Conservation (phyloP, 257 asterid genomes). For the Nicotiana sylvestris region DNA sequence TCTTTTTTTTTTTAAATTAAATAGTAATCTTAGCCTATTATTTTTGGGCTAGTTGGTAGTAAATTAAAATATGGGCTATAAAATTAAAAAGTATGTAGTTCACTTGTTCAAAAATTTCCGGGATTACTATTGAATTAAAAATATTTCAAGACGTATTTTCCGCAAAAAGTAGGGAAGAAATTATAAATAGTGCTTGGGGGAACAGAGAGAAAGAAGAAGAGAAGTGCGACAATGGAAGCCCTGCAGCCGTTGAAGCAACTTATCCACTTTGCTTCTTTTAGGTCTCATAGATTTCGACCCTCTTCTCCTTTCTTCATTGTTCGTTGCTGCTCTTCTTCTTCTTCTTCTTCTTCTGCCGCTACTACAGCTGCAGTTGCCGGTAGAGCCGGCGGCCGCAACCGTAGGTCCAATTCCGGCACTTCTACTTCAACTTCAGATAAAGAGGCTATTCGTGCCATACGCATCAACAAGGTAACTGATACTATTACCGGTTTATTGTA, state of each 20-base stretch:
- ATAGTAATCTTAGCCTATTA: no score
- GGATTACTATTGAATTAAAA: no score
- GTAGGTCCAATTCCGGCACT: slow-evolving; percentile 41
- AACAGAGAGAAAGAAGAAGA: neutral
- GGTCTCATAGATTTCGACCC: slow-evolving; percentile 13
- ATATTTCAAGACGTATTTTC: no score
- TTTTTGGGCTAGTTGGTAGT: no score
- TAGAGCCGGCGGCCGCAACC: slow-evolving; percentile 37
- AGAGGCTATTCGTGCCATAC: slow-evolving; percentile 83
- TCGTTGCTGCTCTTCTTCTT: slow-evolving; percentile 54
- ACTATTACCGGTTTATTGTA: neutral
- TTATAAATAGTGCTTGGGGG: neutral
- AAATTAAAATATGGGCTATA: no score
- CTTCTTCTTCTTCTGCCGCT: slow-evolving; percentile 32
- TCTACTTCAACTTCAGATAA: slow-evolving; percentile 67
- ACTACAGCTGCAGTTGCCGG: slow-evolving; percentile 24
- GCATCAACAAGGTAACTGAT: slow-evolving; percentile 61
- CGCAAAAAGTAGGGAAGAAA: neutral
- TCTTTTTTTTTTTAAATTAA: no score
- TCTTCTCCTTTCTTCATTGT: slow-evolving; percentile 28
- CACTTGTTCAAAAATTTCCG: no score
- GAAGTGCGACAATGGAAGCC: slow-evolving; percentile 35
- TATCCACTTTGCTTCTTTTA: slow-evolving; percentile 36
- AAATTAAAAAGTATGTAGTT: no score
- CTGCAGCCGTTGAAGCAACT: slow-evolving; percentile 55